phyloP scores from a whole-genome alignment of 106 monocot genomes.

The Dioscorea zingiberensis region DNA sequence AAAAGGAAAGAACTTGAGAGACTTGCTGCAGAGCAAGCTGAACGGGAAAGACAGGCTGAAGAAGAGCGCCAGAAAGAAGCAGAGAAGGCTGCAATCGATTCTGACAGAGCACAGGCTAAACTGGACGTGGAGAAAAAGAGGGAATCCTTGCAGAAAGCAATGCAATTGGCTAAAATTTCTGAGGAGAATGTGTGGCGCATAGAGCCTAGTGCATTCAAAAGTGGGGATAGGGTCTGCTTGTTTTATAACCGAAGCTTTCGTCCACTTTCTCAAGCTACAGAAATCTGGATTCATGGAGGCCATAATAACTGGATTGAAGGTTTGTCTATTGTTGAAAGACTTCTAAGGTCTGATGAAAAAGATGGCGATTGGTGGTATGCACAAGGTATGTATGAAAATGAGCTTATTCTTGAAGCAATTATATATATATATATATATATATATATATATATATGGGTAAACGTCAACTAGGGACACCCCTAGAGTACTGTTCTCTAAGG shows the following conservation, averaged over 20 bases:
- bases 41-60: conserved; percentile 69
- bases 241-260: conserved; percentile 70
- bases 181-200: conserved; percentile 57
- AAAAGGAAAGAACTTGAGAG: conserved; percentile 55
- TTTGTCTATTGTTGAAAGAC: conserved; percentile 51
- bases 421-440: not conserved
- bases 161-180: conserved; percentile 27
- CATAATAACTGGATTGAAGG: conserved; percentile 89
- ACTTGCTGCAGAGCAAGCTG: conserved; percentile 68
- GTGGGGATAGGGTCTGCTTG: conserved; percentile 48
- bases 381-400: conserved; percentile 53
- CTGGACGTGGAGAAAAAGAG: conserved; percentile 52
- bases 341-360: conserved; percentile 31
- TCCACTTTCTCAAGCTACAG: conserved; percentile 54
- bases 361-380: conserved; percentile 94
- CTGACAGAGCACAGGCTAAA: conserved; percentile 67
- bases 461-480: too few species aligned
- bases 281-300: conserved; percentile 96
- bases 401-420: not conserved
- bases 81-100: conserved; percentile 52
- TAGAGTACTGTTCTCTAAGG: too few species aligned
- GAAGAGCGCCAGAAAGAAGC: conserved; percentile 47
- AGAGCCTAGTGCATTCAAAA: conserved; percentile 46
- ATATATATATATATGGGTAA: too few species aligned
- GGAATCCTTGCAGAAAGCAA: conserved; percentile 30